Evolutionary conservation across 1,284 basidiomycete genomes (phyloP).

Genomic region (Ganoderma lucidum): DNA sequence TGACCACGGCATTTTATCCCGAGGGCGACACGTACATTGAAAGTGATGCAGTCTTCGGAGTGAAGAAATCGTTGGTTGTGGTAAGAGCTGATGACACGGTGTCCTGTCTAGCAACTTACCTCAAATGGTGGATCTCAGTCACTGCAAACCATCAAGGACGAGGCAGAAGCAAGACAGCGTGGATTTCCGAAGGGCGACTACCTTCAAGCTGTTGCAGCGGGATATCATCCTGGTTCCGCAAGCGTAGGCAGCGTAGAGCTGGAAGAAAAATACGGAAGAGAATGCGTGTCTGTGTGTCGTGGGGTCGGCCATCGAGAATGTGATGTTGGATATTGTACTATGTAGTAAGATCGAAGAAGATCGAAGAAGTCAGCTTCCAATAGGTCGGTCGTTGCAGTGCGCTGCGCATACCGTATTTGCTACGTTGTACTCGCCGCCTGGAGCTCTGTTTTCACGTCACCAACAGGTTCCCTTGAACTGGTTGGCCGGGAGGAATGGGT

Average conservation of each 20-base stretch:
- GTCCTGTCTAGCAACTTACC: constrained; percentile 4
- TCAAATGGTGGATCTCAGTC: constrained; percentile 45
- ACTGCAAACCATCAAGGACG: constrained; percentile 58
- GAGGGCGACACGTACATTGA: constrained; percentile 71
- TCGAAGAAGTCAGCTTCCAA: too few relatives aligned
- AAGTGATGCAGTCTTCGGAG: constrained; percentile 84
- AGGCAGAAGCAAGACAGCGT: constrained; percentile 60
- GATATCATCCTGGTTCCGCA: constrained; percentile 72
- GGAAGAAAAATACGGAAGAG: constrained; percentile 36
- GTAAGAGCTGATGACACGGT: constrained; percentile 46
- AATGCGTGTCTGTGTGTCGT: constrained; percentile 24
- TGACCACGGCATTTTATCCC: constrained; percentile 81
- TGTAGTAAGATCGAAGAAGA: not conserved
- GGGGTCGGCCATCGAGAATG: not conserved
- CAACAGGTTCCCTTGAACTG: too few relatives aligned
- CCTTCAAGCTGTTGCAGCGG: constrained; percentile 66
- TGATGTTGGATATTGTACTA: not conserved
- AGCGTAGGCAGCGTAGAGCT: constrained; percentile 51
- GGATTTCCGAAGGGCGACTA: constrained; percentile 67
- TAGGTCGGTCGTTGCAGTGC: too few relatives aligned
- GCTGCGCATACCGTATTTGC: too few relatives aligned
- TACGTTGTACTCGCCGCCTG: too few relatives aligned
- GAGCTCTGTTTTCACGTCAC: too few relatives aligned
- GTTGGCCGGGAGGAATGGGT: too few relatives aligned
- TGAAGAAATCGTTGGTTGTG: constrained; percentile 70